Conservation (phyloP, 371 early-diverging fungal genomes). For the Apophysomyces ossiformis region DNA sequence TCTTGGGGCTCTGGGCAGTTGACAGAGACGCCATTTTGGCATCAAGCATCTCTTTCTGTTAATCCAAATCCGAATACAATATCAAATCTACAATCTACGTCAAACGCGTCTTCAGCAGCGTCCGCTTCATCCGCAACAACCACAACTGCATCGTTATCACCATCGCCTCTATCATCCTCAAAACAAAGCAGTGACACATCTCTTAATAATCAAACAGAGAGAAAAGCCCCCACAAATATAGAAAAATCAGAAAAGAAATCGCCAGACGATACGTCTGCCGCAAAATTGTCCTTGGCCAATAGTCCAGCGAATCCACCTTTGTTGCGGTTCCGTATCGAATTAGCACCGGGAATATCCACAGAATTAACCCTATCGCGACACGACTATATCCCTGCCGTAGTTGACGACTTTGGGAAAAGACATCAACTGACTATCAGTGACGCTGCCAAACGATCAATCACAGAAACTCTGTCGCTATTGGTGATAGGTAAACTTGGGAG, state of each 20-base stretch:
- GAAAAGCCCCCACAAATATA: not conserved
- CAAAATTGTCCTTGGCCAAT: not conserved
- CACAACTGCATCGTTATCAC: too few species aligned
- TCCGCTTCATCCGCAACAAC: too few species aligned
- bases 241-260: not conserved
- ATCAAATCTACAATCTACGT: not conserved
- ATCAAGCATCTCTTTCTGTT: slow-evolving; percentile 19
- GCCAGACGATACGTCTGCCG: not conserved
- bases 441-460: slow-evolving; percentile 28
- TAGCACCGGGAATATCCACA: slow-evolving; percentile 39
- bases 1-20: slow-evolving; percentile 35
- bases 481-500: not conserved
- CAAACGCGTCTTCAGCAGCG: too few species aligned
- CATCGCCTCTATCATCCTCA: too few species aligned
- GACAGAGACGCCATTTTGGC: slow-evolving; percentile 45
- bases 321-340: slow-evolving; percentile 33
- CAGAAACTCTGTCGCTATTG: slow-evolving; percentile 3
- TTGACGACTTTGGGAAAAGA: slow-evolving; percentile 31
- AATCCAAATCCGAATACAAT: not conserved
- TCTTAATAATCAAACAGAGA: too few species aligned
- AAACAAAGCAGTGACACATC: too few species aligned
- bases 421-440: slow-evolving; percentile 33
- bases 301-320: not conserved
- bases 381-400: slow-evolving; percentile 27
- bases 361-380: slow-evolving; percentile 30